Conservation (phyloP, 2,329 filamentous ascomycete genomes). For the Zasmidium citrigriseum region DNA sequence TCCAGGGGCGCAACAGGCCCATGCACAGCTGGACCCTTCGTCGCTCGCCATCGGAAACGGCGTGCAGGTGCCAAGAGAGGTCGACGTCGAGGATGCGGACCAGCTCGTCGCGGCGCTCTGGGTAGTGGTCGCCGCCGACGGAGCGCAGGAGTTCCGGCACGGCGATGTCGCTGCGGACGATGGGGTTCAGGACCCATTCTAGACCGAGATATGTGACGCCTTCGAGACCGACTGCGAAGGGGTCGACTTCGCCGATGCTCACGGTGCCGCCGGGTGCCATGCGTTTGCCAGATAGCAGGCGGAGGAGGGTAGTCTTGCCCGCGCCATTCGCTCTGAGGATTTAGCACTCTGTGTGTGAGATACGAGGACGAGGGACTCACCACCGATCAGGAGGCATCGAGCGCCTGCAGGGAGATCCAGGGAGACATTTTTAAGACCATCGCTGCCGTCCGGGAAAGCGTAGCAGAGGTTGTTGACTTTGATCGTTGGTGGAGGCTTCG, state of each 20-base stretch:
- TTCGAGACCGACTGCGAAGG: constrained; percentile 85
- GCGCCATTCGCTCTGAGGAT: constrained; percentile 75
- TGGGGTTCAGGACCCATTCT: constrained; percentile 97
- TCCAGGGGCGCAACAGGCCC: constrained; percentile 91
- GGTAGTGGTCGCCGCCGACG: constrained; percentile 83
- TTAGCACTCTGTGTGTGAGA: constrained; percentile 25
- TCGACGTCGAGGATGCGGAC: constrained; percentile 90
- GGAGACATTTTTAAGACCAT: constrained; percentile 72
- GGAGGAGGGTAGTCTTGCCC: constrained; percentile 94
- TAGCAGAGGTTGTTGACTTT: constrained; percentile 77
- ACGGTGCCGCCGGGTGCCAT: constrained; percentile 78
- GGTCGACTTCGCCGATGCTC: constrained; percentile 78
- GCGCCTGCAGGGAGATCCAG: constrained; percentile 79
- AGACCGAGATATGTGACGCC: constrained; percentile 96
- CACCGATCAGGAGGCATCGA: constrained; percentile 88
- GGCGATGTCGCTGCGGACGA: constrained; percentile 92
- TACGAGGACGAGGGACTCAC: constrained; percentile 40
- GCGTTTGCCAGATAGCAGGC: constrained; percentile 90
- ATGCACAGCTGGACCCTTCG: constrained; percentile 92
- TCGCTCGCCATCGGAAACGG: constrained; percentile 89
- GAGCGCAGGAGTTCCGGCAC: constrained; percentile 81
- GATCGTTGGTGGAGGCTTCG: constrained; percentile 59
- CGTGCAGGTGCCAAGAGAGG: constrained; percentile 89
- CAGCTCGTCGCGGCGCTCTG: constrained; percentile 81
- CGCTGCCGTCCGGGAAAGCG: constrained; percentile 80